Evolutionary conservation across 345 rosid species (phyloP), one percentile per base, ranked within the genome.

Genomic region (Gynandropsis gynandra): DNA sequence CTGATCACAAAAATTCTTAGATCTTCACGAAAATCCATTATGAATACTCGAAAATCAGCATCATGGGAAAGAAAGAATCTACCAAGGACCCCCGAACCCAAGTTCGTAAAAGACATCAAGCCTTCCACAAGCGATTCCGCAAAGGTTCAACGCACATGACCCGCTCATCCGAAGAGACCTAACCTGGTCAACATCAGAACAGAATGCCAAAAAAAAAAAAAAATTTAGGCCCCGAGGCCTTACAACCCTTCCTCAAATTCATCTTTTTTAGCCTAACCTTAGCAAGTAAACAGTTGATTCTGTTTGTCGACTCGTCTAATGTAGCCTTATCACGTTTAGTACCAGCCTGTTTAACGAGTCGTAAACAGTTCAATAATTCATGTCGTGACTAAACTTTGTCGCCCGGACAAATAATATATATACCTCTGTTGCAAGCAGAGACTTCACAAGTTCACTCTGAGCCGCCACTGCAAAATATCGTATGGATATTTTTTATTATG

Each of bases 81-180:
- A 90, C 98, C 98, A 92, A 59, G 95, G 94, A 55, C 98, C 97
- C 14, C 98, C 98, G 14, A 63, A 87, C 46, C 95, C 97, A 9
- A 75, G 18, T 74, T 78, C 81, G 47, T 85, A 87, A 65, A 92
- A 85, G 58, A 92, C 66, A 65, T 87, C 98, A 42, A 65, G 73
- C 64, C 98, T 80, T 61, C 97, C 93, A 55, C 93, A 82, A 0
- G 97, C 98, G n/a, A 92, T 56, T 27, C 93, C 88, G 27, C 98
- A 92, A 16, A 87, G 98, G 76, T 92, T 75, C 64, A 87, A 63
- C 33, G 98, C 98, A 48, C 98, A 92, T 1, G 97, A 92, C 42
- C 98, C 98, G 41, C 77, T 70, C 93, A 90, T 87, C 62, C 98
- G 77, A 47, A 92, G 62, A 8, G 97, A 87, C 69, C 98, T 75